Conservation (phyloP, 352 stramenopile genomes). For the Globisporangium splendens region DNA sequence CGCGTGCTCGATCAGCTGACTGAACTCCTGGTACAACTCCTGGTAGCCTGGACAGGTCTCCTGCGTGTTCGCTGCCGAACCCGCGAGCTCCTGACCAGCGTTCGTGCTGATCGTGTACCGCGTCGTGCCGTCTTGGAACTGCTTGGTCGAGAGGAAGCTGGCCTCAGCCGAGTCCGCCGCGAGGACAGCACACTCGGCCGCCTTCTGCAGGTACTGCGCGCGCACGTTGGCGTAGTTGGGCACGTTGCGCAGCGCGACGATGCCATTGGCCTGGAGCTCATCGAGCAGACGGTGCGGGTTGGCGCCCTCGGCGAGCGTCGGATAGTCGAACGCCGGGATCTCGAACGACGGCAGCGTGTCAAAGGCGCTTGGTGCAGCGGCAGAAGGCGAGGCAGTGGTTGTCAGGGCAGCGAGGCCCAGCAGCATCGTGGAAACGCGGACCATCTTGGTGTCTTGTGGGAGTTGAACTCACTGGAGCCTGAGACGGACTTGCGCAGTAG, state of each 20-base stretch:
- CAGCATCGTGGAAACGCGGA: conserved; percentile 7
- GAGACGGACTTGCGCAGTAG: no score
- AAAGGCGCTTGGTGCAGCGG: neutral
- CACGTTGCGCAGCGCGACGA: conserved; percentile 49
- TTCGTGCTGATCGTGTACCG: conserved; percentile 43
- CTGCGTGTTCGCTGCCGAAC: conserved; percentile 13
- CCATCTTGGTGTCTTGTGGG: neutral
- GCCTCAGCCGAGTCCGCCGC: conserved; percentile 14
- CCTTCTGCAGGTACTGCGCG: conserved; percentile 29
- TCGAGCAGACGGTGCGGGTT: conserved; percentile 19
- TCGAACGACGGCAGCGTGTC: conserved; percentile 9
- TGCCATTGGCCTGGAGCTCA: conserved; percentile 33
- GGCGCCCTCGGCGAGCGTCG: neutral
- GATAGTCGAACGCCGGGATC: conserved; percentile 14
- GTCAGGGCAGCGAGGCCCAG: conserved; percentile 3
- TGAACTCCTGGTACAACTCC: conserved; percentile 38
- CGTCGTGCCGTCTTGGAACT: conserved; percentile 46
- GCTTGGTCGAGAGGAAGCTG: conserved; percentile 35
- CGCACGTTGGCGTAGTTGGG: conserved; percentile 38
- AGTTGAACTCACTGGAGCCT: no score
- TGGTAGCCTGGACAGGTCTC: conserved; percentile 38
- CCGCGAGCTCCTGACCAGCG: conserved; percentile 31
- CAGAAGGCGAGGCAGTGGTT: neutral
- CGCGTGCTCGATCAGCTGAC: conserved; percentile 30
- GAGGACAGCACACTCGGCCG: conserved; percentile 30